phyloP scores from a whole-genome alignment of 805 yeast genomes.

The Candida odintsovae region DNA sequence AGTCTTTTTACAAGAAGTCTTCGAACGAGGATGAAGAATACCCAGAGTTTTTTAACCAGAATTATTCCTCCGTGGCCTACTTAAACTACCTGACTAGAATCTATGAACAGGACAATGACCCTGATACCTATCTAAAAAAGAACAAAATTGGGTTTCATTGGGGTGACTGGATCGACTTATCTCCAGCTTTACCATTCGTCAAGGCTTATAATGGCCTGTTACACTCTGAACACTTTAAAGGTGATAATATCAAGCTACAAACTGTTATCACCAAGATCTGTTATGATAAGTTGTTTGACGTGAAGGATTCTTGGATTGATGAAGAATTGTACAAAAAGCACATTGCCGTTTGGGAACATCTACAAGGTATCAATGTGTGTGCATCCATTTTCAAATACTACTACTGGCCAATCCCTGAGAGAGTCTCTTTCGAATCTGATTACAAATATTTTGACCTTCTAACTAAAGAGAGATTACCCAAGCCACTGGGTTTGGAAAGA shows the following conservation, averaged over 20 bases:
- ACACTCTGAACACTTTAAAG: slow-evolving; percentile 2
- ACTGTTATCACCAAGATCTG: slow-evolving; percentile 13
- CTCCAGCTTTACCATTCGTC: slow-evolving; percentile 23
- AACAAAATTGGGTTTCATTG: slow-evolving; percentile 24
- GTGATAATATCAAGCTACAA: slow-evolving; percentile 3
- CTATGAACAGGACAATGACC: slow-evolving; percentile 11
- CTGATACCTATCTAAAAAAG: slow-evolving; percentile 9
- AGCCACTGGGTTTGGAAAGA: slow-evolving; percentile 19
- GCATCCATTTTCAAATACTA: slow-evolving; percentile 24
- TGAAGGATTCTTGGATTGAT: slow-evolving; percentile 23
- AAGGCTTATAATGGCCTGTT: slow-evolving; percentile 22
- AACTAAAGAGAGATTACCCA: slow-evolving; percentile 14
- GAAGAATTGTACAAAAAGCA: slow-evolving; percentile 10
- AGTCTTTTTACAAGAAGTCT: not conserved
- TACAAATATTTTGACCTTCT: slow-evolving; percentile 22
- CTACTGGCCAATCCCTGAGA: slow-evolving; percentile 24
- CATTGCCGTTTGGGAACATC: slow-evolving; percentile 19
- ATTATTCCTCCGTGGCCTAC: slow-evolving; percentile 16
- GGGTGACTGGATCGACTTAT: slow-evolving; percentile 28
- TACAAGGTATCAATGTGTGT: slow-evolving; percentile 24
- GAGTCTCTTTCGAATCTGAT: slow-evolving; percentile 23
- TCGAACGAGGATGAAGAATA: slow-evolving; percentile 1
- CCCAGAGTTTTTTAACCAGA: slow-evolving; percentile 11
- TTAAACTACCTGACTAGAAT: slow-evolving; percentile 7
- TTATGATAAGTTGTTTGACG: slow-evolving; percentile 16